Evolutionary conservation across 2,329 filamentous ascomycete species (phyloP).

Genomic region (Cercospora citrullina): DNA sequence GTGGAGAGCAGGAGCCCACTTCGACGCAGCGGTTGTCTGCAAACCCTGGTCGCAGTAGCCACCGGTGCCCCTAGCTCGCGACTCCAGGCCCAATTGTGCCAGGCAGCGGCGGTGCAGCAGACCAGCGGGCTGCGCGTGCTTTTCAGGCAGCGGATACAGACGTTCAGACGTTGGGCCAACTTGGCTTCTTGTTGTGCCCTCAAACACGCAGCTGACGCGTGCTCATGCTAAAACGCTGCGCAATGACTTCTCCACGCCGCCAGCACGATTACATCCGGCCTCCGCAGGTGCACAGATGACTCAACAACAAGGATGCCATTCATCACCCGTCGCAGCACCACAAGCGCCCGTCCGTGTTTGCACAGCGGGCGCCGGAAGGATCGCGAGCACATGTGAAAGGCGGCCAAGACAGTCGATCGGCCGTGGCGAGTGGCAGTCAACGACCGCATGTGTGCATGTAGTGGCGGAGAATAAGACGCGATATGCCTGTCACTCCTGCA

Average conservation of each 20-base stretch:
- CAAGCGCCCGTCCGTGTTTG: too few relatives aligned
- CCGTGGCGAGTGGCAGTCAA: background rate
- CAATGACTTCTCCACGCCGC: background rate
- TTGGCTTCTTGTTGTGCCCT: background rate
- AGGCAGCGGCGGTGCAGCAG: background rate
- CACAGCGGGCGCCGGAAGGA: background rate
- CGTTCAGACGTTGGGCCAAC: background rate
- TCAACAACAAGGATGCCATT: background rate
- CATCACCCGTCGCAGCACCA: too few relatives aligned
- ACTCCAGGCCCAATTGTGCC: background rate
- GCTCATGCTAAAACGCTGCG: background rate
- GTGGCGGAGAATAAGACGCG: background rate
- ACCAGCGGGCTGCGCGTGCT: background rate
- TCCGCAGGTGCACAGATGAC: background rate
- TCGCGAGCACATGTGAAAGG: background rate
- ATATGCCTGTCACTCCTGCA: background rate
- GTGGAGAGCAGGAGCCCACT: background rate
- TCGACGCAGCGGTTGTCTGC: background rate
- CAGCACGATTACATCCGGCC: background rate
- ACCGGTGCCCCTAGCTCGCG: background rate
- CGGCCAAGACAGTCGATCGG: background rate
- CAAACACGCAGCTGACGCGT: slow-evolving; percentile 3
- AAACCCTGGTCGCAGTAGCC: background rate
- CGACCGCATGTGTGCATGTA: background rate
- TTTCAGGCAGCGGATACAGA: background rate